Evolutionary conservation across 2,329 filamentous ascomycete species (phyloP), one percentile per base, ranked within the genome.

Genomic region (Shiraia bambusicola): DNA sequence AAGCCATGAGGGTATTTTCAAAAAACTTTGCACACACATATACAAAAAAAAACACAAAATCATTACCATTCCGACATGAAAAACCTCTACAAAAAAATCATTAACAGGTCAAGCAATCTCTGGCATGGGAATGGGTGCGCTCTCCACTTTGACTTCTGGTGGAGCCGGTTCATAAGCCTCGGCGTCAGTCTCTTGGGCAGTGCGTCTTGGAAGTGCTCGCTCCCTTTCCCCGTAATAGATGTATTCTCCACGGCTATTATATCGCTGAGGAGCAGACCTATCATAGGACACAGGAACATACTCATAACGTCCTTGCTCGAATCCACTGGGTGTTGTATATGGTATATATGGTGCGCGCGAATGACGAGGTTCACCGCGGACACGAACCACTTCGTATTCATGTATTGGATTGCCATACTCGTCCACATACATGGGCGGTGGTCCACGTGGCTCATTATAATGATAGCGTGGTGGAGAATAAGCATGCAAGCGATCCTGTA

Each of bases 201-300:
- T 52, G 25, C 53, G 50, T 17, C 55, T 49, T 12, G 49, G 42
- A 22, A 50, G 47, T 22, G 47, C 48, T 28, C 54, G 49, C 28
- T 63, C 60, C 34, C 59, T 56, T 17, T 63, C 64, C 14, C 67
- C 63, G 24, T 65, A 63, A 28, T 65, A 65, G 19, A 65, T 49
- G 32, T 63, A 63, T 37, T 57, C 50, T 16, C 57, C 53, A 13
- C 52, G 54, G 35, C 51, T 56, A 14, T 57, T 56, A 43, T 60
- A 56, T 15, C 58, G 43, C 24, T 58, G 61, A 16, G 56, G 45
- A 10, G 47, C 51, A 3, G 56, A 56, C 3, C 59, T 52, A 30
- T 65, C 59, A 32, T 65, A 65, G 27, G 57, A 42, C 10, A 63
- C 42, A 24, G 58, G 53, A 26, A 62, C 47, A 32, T 66, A 66